Evolutionary conservation across 139 green algal genomes (phyloP), one percentile per base, ranked within the genome.

Genomic region (Picochlorum sp.): DNA sequence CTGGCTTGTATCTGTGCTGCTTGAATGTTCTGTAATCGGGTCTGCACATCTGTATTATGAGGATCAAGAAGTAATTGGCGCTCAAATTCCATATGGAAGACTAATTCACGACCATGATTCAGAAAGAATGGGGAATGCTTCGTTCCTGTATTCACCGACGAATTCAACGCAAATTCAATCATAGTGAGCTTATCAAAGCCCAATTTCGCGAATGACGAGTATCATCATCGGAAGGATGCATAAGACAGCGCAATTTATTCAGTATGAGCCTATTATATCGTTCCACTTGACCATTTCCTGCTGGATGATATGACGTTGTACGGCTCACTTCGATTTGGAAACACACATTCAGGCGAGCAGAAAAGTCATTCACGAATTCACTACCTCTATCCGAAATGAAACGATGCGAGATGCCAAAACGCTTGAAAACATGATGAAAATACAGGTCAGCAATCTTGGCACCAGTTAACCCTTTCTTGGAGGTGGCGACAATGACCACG

Each of bases 251-350:
- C 7, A 87, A 61, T 38, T 76, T 71, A 11, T 90, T 80, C 32
- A 90, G 57, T 4, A 88, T 23, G 0, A 74, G 32, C 0, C 78
- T 63, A 37, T 88, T 84, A 1, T 68, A 66, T 10, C 79, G 73
- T 45, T 89, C 85, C 5, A 76, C 85, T 49, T 89, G 76, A 0
- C 85, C 82, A 65, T 89, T 75, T 13, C 67, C 82, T 37, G 84
- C 64, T 3, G 83, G 80, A 58, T 85, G 81, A 34, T 66, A 72
- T 5, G 58, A 52, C 3, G 72, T 71, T 4, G 49, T 66, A 13
- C 34, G 7, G 34, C 34, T 41, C 8, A 41, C 34, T 41, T 41
- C 7, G 9, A 41, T 10, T 11, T 41, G 7, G 34, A 41, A 41
- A 41, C 34, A 41, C 30, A 70, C 57, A 5, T 16, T 37, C 0